Base-by-base conservation (phyloP, 176 grass and related monocot species). In the Hordeum marinum region DNA sequence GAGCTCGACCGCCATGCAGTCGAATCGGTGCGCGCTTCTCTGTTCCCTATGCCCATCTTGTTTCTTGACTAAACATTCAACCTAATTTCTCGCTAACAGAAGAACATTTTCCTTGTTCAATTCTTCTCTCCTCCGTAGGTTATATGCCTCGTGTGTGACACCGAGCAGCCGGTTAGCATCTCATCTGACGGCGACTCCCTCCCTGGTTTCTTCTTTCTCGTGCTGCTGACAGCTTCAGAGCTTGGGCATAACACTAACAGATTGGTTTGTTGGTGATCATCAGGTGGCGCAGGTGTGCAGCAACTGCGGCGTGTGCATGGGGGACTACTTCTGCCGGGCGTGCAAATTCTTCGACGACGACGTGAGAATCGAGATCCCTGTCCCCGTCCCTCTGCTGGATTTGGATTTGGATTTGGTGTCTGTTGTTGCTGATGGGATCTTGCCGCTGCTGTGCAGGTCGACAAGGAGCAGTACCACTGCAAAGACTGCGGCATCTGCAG, bases 401-500 rank as follows among this genome's bases (percentile, higher is more conserved):
- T 52, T 52, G 35, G 35, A 36, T 36, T 36, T 36, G 31, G 76
- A 54, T 76, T 74, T 86, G 11, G 1, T 58, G 8, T 0, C 7
- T 46, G 21, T 50, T 15, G n/a, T 74, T 72, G 68, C 29, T 83
- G 52, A 82, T 37, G 58, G 15, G 34, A 72, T 86, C 36, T 26
- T 50, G 24, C 2, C 74, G 11, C 10, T 43, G 25, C 18, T 55
- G 0, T 85, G 63, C 61, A 98, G 93, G 80, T 87, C 31, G 83
- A 92, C 79, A 98, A 93, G 85, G 89, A 85, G 48, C 96, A 90
- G 21, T 95, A 83, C 81, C 96, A 98, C 7, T 95, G 93, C 86
- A 68, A 92, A 29, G 89, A 95, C 27, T 98, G 96, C 52, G 91
- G 93, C 65, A 95, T 98, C 85, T 95, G 96, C 84, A 98, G 96